Conservation (phyloP, 345 rosid genomes). For the Balakata baccata region DNA sequence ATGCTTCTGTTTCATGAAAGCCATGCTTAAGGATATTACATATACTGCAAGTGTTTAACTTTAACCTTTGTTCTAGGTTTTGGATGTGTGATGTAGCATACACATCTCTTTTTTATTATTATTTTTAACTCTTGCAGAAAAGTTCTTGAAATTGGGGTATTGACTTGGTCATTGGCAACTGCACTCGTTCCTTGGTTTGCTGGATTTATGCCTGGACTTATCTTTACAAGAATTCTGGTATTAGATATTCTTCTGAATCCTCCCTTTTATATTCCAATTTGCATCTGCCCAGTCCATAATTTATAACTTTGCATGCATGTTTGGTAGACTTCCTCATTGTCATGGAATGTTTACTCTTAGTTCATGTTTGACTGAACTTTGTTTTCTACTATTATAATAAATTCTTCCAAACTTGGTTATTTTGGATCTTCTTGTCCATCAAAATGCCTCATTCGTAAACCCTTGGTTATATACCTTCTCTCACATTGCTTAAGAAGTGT, state of each 20-base stretch:
- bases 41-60: not conserved
- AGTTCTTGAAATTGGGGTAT: conserved; percentile 79
- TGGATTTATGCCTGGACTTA: conserved; percentile 87
- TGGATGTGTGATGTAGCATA: not conserved
- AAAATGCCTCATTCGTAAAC: conserved; percentile 1
- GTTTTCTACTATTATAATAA: not conserved
- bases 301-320: not conserved
- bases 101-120: not conserved
- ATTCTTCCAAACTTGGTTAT: not conserved
- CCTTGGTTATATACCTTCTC: not conserved
- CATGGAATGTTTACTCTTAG: not conserved
- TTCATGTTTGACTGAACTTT: not conserved
- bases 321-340: not conserved
- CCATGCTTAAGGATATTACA: too few relatives aligned
- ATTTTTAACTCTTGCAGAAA: conserved; percentile 46
- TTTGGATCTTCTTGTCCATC: not conserved
- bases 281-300: not conserved
- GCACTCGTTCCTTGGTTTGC: conserved; percentile 78
- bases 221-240: conserved; percentile 80
- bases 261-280: not conserved
- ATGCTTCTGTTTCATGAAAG: too few relatives aligned
- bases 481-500: not conserved
- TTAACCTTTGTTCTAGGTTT: not conserved
- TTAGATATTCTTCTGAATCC: conserved; percentile 10
- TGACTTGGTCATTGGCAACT: conserved; percentile 85